A percentile compares a stretch with the other conserved stretches of the same genome.
phyloP scores from a whole-genome alignment of 1,284 basidiomycete species.

The Anthracocystis walkeri region DNA sequence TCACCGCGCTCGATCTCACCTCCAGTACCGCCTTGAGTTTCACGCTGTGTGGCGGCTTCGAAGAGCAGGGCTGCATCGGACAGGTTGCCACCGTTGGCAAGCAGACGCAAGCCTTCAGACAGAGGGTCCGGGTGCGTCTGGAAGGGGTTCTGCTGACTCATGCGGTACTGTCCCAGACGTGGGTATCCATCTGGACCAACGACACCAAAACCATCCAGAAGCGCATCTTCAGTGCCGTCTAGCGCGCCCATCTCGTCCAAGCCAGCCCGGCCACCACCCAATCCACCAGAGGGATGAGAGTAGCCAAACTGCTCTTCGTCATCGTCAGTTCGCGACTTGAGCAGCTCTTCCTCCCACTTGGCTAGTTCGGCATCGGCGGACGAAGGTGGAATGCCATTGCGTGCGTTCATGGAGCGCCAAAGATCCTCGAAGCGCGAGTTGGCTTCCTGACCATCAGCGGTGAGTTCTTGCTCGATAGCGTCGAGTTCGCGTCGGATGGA shows the following conservation, averaged over 20 bases:
- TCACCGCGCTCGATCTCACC: conserved; percentile 79
- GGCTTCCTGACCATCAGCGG: conserved; percentile 52
- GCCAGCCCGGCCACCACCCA: conserved; percentile 57
- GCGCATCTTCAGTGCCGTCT: conserved; percentile 62
- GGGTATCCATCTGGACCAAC: conserved; percentile 65
- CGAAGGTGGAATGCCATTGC: conserved; percentile 44
- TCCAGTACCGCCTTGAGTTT: conserved; percentile 43
- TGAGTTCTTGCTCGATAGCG: conserved; percentile 59
- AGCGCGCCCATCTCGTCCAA: conserved; percentile 60
- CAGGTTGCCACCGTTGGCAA: conserved; percentile 82
- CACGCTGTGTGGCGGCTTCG: conserved; percentile 78
- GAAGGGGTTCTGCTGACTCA: conserved; percentile 75
- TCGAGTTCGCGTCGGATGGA: conserved; percentile 61
- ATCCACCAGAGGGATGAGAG: conserved; percentile 64
- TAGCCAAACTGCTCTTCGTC: conserved; percentile 70
- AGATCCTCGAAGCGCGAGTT: conserved; percentile 66
- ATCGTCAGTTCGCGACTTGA: conserved; percentile 75
- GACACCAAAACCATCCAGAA: conserved; percentile 59
- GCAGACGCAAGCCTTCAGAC: conserved; percentile 74
- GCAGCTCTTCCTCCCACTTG: conserved; percentile 77
- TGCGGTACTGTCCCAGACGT: conserved; percentile 60
- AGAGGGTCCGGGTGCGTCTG: conserved; percentile 73
- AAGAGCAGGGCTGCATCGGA: conserved; percentile 85
- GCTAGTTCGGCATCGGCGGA: conserved; percentile 71
- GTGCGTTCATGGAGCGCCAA: conserved; percentile 65